Percentiles rank a stretch among this genome's conserved stretches.
phyloP scores from a whole-genome alignment of 2,329 filamentous ascomycete genomes.

The Fusarium buxicola region DNA sequence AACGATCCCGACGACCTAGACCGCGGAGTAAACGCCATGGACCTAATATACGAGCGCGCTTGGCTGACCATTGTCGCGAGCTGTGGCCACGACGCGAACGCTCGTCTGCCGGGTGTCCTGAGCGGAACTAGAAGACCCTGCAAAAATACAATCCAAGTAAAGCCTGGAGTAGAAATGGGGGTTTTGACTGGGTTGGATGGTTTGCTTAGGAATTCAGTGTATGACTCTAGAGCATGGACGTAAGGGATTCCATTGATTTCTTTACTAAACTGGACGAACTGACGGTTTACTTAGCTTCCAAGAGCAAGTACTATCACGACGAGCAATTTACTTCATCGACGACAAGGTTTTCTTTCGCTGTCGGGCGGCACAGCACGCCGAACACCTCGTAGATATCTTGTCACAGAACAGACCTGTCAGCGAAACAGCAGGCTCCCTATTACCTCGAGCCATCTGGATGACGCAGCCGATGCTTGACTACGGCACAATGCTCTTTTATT shows the following conservation, averaged over 20 bases:
- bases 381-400: background rate
- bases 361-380: background rate
- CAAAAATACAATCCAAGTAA: background rate
- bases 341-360: conserved; percentile 20
- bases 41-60: conserved; percentile 20
- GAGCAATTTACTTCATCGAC: conserved; percentile 10
- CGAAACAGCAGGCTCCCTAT: background rate
- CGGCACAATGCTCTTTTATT: background rate
- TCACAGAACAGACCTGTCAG: background rate
- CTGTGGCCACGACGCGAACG: conserved; percentile 17
- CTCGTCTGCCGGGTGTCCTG: conserved; percentile 3
- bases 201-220: background rate
- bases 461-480: background rate
- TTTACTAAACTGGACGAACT: background rate
- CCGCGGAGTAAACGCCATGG: conserved; percentile 13
- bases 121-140: background rate
- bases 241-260: background rate
- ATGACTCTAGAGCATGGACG: conserved; percentile 21
- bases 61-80: conserved; percentile 24
- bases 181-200: background rate
- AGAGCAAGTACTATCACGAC: conserved; percentile 11
- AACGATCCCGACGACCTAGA: conserved; percentile 7
- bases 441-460: background rate
- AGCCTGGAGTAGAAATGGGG: conserved; percentile 2
- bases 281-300: conserved; percentile 8